Evolutionary conservation across 441 rosid genomes (phyloP).

Genomic region (Codiaeum variegatum): DNA sequence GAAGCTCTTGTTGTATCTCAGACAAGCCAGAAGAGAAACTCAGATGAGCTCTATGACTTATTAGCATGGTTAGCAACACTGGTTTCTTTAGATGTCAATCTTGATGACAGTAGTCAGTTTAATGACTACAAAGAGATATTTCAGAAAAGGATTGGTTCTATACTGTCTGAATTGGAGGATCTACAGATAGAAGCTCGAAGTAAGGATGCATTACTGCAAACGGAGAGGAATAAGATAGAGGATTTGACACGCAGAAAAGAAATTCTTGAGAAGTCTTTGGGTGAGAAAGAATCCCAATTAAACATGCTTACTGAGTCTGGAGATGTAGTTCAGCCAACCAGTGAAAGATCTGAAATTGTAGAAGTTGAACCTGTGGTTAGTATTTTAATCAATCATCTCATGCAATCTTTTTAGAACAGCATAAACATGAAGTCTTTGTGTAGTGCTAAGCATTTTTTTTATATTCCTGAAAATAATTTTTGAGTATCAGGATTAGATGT

Average conservation of each 20-base stretch:
- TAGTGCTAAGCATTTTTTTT: not conserved
- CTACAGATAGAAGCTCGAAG: conserved; percentile 50
- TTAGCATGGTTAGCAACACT: conserved; percentile 58
- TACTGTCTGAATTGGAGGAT: conserved; percentile 63
- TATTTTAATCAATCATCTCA: not conserved
- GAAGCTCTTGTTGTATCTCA: conserved; percentile 83
- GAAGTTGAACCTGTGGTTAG: conserved; percentile 95
- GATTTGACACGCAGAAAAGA: conserved; percentile 62
- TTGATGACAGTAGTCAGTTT: conserved; percentile 36
- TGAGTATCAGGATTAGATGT: not conserved
- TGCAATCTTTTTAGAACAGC: not conserved
- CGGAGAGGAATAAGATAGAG: conserved; percentile 73
- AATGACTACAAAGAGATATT: conserved; percentile 62
- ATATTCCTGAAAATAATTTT: not conserved
- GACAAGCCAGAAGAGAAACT: conserved; percentile 48
- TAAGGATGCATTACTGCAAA: conserved; percentile 62
- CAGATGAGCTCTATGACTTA: conserved; percentile 57
- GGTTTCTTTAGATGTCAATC: conserved; percentile 45
- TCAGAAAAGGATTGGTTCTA: conserved; percentile 48
- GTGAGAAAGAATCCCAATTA: conserved; percentile 61
- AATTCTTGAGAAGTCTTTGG: conserved; percentile 61
- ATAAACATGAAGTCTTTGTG: not conserved
- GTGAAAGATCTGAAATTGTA: conserved; percentile 57
- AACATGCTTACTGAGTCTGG: conserved; percentile 50
- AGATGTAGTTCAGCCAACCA: conserved; percentile 35